These are phyloP conservation scores for Fraxinus excelsior DNA, from an alignment of 257 asterid genomes.

Conservation along the genomic window DNA sequence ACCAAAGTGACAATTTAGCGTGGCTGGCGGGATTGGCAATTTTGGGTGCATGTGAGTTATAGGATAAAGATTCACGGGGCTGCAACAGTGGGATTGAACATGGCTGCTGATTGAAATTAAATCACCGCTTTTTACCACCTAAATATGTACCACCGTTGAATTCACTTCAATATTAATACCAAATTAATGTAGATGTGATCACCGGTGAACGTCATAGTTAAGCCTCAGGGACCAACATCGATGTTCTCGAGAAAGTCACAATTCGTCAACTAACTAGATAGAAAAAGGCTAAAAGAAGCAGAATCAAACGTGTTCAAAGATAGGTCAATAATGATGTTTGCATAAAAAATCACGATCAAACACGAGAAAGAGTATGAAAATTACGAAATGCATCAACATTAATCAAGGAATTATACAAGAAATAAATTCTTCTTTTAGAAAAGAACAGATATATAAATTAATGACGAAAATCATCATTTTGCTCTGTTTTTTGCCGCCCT, in stretches of 20 bases:
- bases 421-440: background rate
- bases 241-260: too few relatives aligned
- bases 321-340: too few relatives aligned
- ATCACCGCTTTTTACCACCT: background rate
- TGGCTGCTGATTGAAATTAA: background rate
- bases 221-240: too few relatives aligned
- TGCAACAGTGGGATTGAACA: background rate
- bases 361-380: too few relatives aligned
- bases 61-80: background rate
- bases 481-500: background rate
- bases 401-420: background rate
- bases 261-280: too few relatives aligned
- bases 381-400: background rate
- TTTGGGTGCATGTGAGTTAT: background rate
- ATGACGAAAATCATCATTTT: background rate
- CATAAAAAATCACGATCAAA: too few relatives aligned
- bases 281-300: too few relatives aligned
- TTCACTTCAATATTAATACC: background rate
- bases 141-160: background rate
- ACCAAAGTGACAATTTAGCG: background rate
- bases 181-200: background rate
- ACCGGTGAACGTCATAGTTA: too few relatives aligned
- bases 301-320: too few relatives aligned
- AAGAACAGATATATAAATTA: background rate
- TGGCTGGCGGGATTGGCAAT: background rate